Evolutionary conservation across 176 grass and related monocot species (phyloP).

Genomic region (Carex cristatella): DNA sequence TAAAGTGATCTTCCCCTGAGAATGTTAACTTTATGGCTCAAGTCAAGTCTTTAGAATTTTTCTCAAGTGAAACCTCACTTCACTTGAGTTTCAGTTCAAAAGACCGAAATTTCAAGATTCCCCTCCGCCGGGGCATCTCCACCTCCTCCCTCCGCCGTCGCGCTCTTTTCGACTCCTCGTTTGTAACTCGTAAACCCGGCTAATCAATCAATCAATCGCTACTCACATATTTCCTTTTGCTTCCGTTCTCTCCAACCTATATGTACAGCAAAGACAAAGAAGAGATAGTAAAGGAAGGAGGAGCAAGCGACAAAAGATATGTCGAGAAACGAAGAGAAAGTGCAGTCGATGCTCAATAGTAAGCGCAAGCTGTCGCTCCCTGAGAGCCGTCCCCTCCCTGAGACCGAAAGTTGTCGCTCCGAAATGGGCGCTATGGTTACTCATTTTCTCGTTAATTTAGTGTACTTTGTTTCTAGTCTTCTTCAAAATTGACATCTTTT

Average conservation of each 20-base stretch:
- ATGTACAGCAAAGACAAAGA: not conserved
- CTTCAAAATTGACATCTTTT: not conserved
- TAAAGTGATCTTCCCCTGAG: too few relatives aligned
- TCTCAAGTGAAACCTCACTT: conserved; percentile 4
- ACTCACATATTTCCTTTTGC: not conserved
- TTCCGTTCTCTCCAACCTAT: not conserved
- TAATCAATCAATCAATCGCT: not conserved
- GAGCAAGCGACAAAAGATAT: conserved; percentile 17
- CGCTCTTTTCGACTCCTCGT: not conserved
- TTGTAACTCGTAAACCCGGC: too few relatives aligned
- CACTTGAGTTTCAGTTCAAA: conserved; percentile 27
- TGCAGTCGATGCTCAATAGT: conserved; percentile 93
- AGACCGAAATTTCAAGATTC: conserved; percentile 37
- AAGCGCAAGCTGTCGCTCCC: conserved; percentile 84
- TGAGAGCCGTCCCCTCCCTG: conserved; percentile 75
- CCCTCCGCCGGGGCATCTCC: too few relatives aligned
- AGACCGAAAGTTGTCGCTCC: conserved; percentile 73
- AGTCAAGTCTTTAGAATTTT: not conserved
- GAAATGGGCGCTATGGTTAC: conserved; percentile 71
- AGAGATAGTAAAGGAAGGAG: not conserved
- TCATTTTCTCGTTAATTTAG: not conserved
- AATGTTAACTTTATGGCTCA: too few relatives aligned
- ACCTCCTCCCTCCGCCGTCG: too few relatives aligned
- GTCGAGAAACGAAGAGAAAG: conserved; percentile 98
- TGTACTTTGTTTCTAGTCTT: not conserved